phyloP scores from a whole-genome alignment of 306 rosid species.

The Cucumis cinereus region DNA sequence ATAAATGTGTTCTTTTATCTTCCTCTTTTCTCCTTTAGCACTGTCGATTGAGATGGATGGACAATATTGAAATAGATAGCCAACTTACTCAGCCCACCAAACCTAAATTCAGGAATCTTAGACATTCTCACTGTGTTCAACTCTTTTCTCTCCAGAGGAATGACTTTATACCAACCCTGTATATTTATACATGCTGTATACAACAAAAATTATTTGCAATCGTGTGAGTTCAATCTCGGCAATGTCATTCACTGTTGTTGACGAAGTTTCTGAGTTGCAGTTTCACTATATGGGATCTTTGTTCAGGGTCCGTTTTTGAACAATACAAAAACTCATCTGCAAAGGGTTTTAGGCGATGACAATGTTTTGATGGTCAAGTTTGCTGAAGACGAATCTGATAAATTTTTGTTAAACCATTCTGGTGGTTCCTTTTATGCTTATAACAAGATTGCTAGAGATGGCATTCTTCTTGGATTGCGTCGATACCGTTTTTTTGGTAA shows the following conservation, averaged over 20 bases:
- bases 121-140: not conserved
- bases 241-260: not conserved
- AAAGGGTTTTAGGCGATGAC: slow-evolving; percentile 59
- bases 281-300: not conserved
- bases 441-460: slow-evolving; percentile 40
- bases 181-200: not conserved
- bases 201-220: not conserved
- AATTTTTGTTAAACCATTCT: not conserved
- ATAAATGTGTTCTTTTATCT: not conserved
- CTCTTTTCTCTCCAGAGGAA: not conserved
- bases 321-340: slow-evolving; percentile 41
- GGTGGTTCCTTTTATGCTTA: slow-evolving; percentile 17
- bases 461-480: slow-evolving; percentile 53
- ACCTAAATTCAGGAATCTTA: not conserved
- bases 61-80: not conserved
- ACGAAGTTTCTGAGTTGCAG: not conserved
- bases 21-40: not conserved
- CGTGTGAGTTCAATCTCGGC: not conserved
- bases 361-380: slow-evolving; percentile 54
- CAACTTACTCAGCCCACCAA: not conserved
- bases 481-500: slow-evolving; percentile 58
- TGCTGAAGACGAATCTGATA: slow-evolving; percentile 13
- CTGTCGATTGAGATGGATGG: not conserved
- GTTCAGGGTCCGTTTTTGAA: slow-evolving; percentile 57
- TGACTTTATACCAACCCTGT: not conserved